A percentile compares a stretch with the other conserved stretches of the same genome.
Conservation (phyloP, 768 basidiomycete genomes). For the Termitomyces sp. region DNA sequence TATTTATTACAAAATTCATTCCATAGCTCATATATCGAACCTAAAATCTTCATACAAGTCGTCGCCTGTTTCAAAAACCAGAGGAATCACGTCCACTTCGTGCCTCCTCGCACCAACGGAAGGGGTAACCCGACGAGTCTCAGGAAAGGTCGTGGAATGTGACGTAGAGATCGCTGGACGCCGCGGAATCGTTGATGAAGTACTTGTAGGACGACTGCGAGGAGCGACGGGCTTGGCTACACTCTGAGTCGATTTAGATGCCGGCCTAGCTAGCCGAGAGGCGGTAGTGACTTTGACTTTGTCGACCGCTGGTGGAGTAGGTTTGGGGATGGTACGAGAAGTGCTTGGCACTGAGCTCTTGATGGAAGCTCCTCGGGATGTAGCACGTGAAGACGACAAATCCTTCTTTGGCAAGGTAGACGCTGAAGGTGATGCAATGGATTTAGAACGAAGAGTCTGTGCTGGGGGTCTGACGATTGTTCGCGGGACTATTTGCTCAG, state of each 20-base stretch:
- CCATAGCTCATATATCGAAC: constrained; percentile 17
- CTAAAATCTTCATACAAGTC: constrained; percentile 18
- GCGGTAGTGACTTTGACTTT: not conserved
- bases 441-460: not conserved
- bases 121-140: not conserved
- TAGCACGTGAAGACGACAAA: not conserved
- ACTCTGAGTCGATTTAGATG: not conserved
- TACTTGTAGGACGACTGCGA: constrained; percentile 3
- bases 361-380: not conserved
- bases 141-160: constrained; percentile 1
- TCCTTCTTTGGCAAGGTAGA: not conserved
- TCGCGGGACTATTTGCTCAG: not conserved
- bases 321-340: not conserved
- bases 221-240: constrained; percentile 2
- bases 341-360: not conserved
- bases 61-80: constrained; percentile 1
- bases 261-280: not conserved
- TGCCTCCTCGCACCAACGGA: not conserved
- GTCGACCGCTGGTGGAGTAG: not conserved
- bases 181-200: not conserved
- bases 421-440: not conserved
- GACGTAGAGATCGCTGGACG: constrained; percentile 10
- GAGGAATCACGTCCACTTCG: constrained; percentile 1
- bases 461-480: not conserved
- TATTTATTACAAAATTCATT: not conserved